These are phyloP conservation scores for Xylaria digitata DNA, from an alignment of 2,329 filamentous ascomycete genomes.

Conservation along the genomic window DNA sequence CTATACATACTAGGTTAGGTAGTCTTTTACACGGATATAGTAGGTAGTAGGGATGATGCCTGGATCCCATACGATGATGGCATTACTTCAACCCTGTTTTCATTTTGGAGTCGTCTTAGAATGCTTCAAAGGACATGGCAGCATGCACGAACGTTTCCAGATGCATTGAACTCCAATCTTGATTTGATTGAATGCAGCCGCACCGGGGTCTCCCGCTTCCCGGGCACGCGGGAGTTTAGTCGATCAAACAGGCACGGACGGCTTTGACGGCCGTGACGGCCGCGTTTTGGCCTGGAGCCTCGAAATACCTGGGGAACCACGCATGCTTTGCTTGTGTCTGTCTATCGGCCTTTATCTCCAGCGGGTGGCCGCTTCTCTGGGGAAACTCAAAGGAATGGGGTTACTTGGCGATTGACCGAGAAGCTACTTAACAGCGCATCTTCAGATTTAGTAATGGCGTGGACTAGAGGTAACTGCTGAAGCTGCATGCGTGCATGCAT, in stretches of 20 bases:
- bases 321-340: background rate
- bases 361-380: background rate
- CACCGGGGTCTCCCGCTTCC: constrained; percentile 16
- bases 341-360: too few relatives aligned
- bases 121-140: constrained; percentile 13
- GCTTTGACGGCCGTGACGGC: constrained; percentile 9
- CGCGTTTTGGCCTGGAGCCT: background rate
- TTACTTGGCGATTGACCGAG: too few relatives aligned
- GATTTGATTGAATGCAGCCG: constrained; percentile 18
- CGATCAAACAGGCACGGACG: constrained; percentile 35
- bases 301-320: background rate
- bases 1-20: too few relatives aligned
- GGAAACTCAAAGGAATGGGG: background rate
- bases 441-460: background rate
- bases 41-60: constrained; percentile 11
- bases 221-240: constrained; percentile 23
- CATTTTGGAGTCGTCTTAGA: constrained; percentile 12
- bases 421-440: background rate
- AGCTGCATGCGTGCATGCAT: background rate
- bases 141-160: constrained; percentile 13
- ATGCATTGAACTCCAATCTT: constrained; percentile 24
- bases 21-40: background rate
- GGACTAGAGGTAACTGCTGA: constrained; percentile 1
- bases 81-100: constrained; percentile 12
- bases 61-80: constrained; percentile 1